Percentiles rank a stretch among this genome's conserved stretches.
Evolutionary conservation across 805 yeast species (phyloP).

Genomic region (Starmerella roubikii): DNA sequence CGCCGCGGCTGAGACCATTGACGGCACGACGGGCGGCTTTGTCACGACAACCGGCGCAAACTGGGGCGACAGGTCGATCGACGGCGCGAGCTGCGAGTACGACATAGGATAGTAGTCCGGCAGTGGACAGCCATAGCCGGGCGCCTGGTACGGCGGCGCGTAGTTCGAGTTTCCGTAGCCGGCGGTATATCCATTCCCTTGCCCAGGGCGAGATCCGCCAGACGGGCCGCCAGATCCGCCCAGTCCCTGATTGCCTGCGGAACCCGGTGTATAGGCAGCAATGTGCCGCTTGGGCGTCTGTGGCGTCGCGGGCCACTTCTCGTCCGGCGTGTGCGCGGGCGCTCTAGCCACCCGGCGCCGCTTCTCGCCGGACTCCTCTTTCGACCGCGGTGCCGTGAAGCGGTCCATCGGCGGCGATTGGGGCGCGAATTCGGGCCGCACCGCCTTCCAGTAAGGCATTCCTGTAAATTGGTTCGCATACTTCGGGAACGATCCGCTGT

Average conservation of each 20-base stretch:
- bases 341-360: constrained; percentile 8
- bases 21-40: constrained; percentile 1
- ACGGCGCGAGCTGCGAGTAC: constrained; percentile 1
- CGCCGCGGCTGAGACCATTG: not conserved
- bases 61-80: not conserved
- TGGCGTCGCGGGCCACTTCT: constrained; percentile 10
- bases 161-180: not conserved
- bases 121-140: not conserved
- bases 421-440: constrained; percentile 6
- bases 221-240: too few species aligned
- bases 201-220: constrained; percentile 2
- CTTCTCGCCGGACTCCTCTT: constrained; percentile 14
- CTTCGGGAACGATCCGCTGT: not conserved
- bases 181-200: constrained; percentile 7
- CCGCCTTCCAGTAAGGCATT: not conserved
- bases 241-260: too few species aligned
- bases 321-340: constrained; percentile 7
- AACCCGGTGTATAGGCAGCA: too few species aligned
- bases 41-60: not conserved
- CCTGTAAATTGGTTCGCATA: not conserved
- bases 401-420: constrained; percentile 15
- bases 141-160: not conserved
- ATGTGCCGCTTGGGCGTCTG: constrained; percentile 4
- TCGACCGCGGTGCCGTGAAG: not conserved
- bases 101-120: too few species aligned